Base-by-base conservation (phyloP, 192 early-diverging fungal species). In the Coemansia sp. region DNA sequence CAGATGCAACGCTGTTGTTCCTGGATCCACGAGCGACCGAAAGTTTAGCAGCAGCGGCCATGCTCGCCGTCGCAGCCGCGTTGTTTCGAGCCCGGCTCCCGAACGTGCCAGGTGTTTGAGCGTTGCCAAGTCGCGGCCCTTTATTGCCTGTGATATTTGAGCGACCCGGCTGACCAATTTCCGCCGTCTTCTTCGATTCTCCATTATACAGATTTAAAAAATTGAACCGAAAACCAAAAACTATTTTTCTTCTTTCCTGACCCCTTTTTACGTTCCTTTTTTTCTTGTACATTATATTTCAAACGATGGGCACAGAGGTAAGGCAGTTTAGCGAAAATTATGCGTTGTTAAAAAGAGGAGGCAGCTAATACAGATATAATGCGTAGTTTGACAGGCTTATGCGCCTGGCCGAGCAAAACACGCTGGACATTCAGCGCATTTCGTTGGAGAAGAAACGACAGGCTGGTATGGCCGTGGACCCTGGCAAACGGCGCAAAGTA, bases 21-120 rank as follows among this genome's bases (percentile, higher is more conserved):
- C 17, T 56, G 20, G 22, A 11, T 71, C 71, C 8, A 61, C 64
- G 17, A 81, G 56, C 51, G 72, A 67, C 21, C 78, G 57, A 57
- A 81, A 71, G 50, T 75, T 68, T 6, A 81, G 73, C 42, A 81
- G 47, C 44, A 81, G 66, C 34, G 78, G 78, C 78, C 77, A 80
- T 55, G 71, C 71, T 23, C 65, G 60, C 34, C 78, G 78, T 11
- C 78, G 68, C 5, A 68, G 61, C 37, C 66, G 47, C 12, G 71
- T 71, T 11, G 68, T 65, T 38, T 69, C 68, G 11, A 81, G 62
- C 10, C 78, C 78, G 9, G 21, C 51, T 19, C 73, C 69, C 0
- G 78, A 72, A 23, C 72, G 57, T 15, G 78, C 78, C 26, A 81
- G 56, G 37, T 59, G 50, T 47, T 71, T 68, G n/a, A 81, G 78